Conservation (phyloP, 495 filamentous ascomycete genomes). For the Neurospora sp. region DNA sequence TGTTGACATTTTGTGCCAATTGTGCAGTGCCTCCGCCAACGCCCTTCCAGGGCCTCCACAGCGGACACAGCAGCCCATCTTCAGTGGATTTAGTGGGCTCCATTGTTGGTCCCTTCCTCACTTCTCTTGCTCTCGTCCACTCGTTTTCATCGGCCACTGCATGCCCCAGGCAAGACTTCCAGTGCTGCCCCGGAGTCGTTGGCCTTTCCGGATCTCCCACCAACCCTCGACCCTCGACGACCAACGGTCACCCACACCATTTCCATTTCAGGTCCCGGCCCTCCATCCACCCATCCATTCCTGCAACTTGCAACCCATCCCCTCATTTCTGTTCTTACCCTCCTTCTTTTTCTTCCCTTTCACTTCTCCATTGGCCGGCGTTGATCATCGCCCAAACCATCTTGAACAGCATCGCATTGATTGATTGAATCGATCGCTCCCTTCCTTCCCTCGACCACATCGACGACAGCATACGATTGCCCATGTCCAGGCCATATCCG, state of each 20-base stretch:
- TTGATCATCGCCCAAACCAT: constrained; percentile 1
- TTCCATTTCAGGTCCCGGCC: not conserved
- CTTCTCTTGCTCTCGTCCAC: not conserved
- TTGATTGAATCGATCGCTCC: constrained; percentile 1
- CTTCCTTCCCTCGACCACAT: constrained; percentile 5
- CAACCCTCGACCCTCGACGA: not conserved
- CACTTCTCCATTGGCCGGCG: constrained; percentile 15
- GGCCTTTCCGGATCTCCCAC: not conserved
- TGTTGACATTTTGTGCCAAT: not conserved
- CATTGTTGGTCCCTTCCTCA: not conserved
- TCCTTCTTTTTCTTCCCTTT: constrained; percentile 11
- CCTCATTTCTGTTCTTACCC: constrained; percentile 15
- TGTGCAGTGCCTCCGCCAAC: not conserved
- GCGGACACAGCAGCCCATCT: not conserved
- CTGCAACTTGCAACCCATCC: constrained; percentile 2
- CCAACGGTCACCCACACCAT: not conserved
- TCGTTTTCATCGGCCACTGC: not conserved
- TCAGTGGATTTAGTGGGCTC: not conserved
- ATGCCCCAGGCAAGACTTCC: not conserved
- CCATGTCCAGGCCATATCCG: not conserved
- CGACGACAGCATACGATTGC: constrained; percentile 1
- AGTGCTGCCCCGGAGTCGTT: not conserved
- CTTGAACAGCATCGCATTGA: not conserved
- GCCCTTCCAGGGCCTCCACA: not conserved
- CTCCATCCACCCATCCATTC: too few relatives aligned